Evolutionary conservation across 148 eudicot species (phyloP).

Genomic region (Heliamphora exappendiculata): DNA sequence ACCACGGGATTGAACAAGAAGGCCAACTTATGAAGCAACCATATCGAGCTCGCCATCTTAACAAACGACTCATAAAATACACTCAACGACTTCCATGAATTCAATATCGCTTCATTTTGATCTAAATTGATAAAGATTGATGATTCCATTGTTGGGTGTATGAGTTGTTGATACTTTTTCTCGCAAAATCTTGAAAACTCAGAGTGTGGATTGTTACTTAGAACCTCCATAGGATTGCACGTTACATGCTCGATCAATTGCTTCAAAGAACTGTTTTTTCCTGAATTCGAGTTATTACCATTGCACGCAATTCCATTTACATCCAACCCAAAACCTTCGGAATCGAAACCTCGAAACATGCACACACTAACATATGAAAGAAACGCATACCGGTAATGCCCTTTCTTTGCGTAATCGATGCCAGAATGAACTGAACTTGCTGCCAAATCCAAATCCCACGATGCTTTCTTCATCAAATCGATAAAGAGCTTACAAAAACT

Average conservation of each 20-base stretch:
- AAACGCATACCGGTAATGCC: slow-evolving; percentile 63
- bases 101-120: slow-evolving; percentile 45
- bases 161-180: slow-evolving; percentile 66
- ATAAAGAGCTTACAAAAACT: slow-evolving; percentile 68
- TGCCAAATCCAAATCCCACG: slow-evolving; percentile 86
- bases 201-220: slow-evolving; percentile 48
- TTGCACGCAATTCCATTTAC: slow-evolving; percentile 20
- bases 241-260: slow-evolving; percentile 60
- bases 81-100: slow-evolving; percentile 73
- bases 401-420: slow-evolving; percentile 53
- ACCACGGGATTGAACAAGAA: slow-evolving; percentile 57
- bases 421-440: slow-evolving; percentile 51
- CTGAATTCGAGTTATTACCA: slow-evolving; percentile 14
- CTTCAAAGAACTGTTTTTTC: slow-evolving; percentile 29
- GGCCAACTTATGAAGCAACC: slow-evolving; percentile 86
- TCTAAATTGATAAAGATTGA: slow-evolving; percentile 64
- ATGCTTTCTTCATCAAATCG: slow-evolving; percentile 65
- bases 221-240: slow-evolving; percentile 55
- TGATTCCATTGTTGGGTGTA: slow-evolving; percentile 82
- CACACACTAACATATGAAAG: slow-evolving; percentile 70
- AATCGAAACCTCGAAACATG: slow-evolving; percentile 77
- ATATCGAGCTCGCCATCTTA: slow-evolving; percentile 79
- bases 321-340: slow-evolving; percentile 40
- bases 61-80: slow-evolving; percentile 72
- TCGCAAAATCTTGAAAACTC: slow-evolving; percentile 75